Conservation (phyloP, 495 filamentous ascomycete genomes). For the Aspergillus steynii region DNA sequence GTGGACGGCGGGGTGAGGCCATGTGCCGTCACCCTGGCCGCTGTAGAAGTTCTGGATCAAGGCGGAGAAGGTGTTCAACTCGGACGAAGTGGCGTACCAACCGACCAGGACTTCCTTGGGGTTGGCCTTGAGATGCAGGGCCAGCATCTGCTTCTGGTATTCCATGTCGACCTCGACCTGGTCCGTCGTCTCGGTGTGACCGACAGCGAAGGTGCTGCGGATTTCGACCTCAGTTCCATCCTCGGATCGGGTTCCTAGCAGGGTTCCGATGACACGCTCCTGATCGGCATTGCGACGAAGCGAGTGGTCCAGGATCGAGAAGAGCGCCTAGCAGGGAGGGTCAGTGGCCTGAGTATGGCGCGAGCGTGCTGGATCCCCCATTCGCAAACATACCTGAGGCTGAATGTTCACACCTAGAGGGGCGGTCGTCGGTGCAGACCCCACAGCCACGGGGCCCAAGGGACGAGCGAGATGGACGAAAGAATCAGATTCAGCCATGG, state of each 20-base stretch:
- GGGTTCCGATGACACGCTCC: slow-evolving; percentile 92
- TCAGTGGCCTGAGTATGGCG: slow-evolving; percentile 6
- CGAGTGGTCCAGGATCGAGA: slow-evolving; percentile 97
- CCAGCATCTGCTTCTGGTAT: slow-evolving; percentile 98
- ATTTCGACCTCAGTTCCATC: slow-evolving; percentile 96
- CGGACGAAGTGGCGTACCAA: slow-evolving; percentile 95
- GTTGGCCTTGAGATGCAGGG: slow-evolving; percentile 87
- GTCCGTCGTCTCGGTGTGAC: slow-evolving; percentile 96
- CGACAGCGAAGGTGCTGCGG: slow-evolving; percentile 92
- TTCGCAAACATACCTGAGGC: slow-evolving; percentile 70
- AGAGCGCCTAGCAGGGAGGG: slow-evolving; percentile 65
- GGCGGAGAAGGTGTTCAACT: slow-evolving; percentile 96
- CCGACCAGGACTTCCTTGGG: slow-evolving; percentile 92
- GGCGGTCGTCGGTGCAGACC: slow-evolving; percentile 77
- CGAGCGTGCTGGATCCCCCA: neutral
- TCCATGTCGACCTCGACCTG: slow-evolving; percentile 99
- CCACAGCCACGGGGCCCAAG: slow-evolving; percentile 74
- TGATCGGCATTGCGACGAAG: slow-evolving; percentile 85
- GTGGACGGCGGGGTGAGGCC: slow-evolving; percentile 93
- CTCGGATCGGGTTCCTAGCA: slow-evolving; percentile 88
- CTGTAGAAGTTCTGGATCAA: slow-evolving; percentile 99
- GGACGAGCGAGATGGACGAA: slow-evolving; percentile 95
- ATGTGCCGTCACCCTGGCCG: slow-evolving; percentile 92
- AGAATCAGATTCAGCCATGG: slow-evolving; percentile 80
- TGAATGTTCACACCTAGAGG: slow-evolving; percentile 92